Evolutionary conservation across 768 basidiomycete genomes (phyloP).

Genomic region (Collybia nuda): DNA sequence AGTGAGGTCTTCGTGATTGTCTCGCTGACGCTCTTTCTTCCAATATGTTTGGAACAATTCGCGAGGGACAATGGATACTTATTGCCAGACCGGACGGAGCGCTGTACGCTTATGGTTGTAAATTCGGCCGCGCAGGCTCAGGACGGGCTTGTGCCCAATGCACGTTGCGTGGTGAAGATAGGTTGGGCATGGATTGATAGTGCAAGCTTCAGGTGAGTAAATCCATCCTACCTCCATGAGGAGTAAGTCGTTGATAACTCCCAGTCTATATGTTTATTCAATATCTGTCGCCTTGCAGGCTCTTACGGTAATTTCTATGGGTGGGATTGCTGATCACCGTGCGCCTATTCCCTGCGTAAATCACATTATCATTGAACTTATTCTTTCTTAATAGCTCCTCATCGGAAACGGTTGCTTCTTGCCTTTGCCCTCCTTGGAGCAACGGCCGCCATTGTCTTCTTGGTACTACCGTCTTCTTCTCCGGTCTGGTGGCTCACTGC

Average conservation of each 20-base stretch:
- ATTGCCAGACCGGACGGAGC: conserved; percentile 62
- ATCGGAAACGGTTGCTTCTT: conserved; percentile 78
- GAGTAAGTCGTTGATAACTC: not conserved
- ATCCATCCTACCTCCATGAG: not conserved
- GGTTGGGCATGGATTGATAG: conserved; percentile 88
- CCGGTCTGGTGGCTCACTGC: conserved; percentile 69
- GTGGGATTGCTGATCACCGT: conserved; percentile 90
- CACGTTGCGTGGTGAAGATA: conserved; percentile 78
- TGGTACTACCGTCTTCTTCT: conserved; percentile 71
- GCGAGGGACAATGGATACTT: conserved; percentile 86
- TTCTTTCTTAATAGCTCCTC: conserved; percentile 38
- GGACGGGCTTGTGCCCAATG: conserved; percentile 15
- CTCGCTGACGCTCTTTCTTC: conserved; percentile 77
- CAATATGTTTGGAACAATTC: conserved; percentile 85
- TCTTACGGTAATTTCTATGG: conserved; percentile 93
- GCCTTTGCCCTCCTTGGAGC: conserved; percentile 75
- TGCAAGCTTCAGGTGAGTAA: conserved; percentile 82
- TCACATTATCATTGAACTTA: not conserved
- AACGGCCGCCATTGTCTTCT: conserved; percentile 63
- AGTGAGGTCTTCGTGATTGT: conserved; percentile 85
- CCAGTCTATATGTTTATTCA: conserved; percentile 85
- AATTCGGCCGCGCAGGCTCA: conserved; percentile 11
- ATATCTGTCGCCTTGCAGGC: conserved; percentile 88
- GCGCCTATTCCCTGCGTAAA: conserved; percentile 23
- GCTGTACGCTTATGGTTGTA: conserved; percentile 43